Evolutionary conservation across 2,329 filamentous ascomycete species (phyloP).

Genomic region (Huntiella moniliformis): DNA sequence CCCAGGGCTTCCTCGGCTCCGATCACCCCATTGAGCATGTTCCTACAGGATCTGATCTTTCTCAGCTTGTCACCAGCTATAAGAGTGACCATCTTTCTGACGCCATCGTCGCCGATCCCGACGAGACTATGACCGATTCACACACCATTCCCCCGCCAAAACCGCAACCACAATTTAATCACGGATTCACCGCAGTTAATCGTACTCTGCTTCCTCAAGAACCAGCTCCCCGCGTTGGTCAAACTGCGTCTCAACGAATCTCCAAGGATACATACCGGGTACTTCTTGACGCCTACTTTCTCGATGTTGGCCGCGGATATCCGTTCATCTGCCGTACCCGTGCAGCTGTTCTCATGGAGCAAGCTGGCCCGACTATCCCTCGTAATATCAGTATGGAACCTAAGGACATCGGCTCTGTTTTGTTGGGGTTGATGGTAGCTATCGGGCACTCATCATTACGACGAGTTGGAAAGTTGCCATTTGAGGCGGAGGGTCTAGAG

Average conservation of each 20-base stretch:
- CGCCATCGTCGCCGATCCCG: neutral
- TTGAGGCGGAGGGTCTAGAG: conserved; percentile 7
- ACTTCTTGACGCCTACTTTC: conserved; percentile 26
- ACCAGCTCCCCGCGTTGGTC: too few relatives aligned
- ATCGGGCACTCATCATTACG: conserved; percentile 27
- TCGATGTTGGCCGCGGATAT: conserved; percentile 26
- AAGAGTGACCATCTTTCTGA: neutral
- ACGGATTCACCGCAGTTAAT: neutral
- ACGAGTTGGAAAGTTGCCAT: conserved; percentile 23
- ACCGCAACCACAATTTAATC: neutral
- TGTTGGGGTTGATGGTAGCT: conserved; percentile 23
- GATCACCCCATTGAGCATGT: conserved; percentile 7
- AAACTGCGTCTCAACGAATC: neutral
- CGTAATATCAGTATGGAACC: conserved; percentile 13
- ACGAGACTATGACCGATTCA: neutral
- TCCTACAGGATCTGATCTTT: conserved; percentile 3
- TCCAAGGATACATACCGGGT: conserved; percentile 2
- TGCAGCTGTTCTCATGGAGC: conserved; percentile 20
- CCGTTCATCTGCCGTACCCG: conserved; percentile 24
- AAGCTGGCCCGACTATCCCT: conserved; percentile 12
- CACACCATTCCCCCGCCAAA: neutral
- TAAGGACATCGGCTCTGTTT: conserved; percentile 14
- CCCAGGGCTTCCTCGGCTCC: neutral
- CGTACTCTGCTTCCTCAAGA: neutral
- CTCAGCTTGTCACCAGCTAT: neutral